Conservation (phyloP, 2,329 filamentous ascomycete genomes). For the Zasmidium angulare region DNA sequence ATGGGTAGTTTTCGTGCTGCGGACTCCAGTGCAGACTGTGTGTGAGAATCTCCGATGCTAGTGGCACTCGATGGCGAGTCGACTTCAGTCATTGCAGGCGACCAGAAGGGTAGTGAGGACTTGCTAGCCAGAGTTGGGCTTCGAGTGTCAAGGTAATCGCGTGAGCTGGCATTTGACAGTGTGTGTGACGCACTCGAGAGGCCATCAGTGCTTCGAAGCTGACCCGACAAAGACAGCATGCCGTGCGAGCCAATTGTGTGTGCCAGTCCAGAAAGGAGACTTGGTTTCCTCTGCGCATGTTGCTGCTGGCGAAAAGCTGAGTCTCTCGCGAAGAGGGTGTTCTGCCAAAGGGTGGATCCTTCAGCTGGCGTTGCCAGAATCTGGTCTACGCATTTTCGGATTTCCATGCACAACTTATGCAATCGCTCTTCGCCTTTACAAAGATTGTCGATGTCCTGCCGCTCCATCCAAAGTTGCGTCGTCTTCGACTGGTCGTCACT, state of each 20-base stretch:
- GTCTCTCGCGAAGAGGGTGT: constrained; percentile 77
- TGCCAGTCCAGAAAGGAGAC: constrained; percentile 14
- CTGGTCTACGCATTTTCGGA: constrained; percentile 81
- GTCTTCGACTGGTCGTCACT: constrained; percentile 93
- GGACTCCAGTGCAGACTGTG: constrained; percentile 14
- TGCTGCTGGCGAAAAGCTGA: constrained; percentile 9
- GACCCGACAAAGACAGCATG: constrained; percentile 22
- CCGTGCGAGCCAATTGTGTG: constrained; percentile 13
- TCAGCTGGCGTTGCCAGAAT: constrained; percentile 75
- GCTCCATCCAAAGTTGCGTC: constrained; percentile 77
- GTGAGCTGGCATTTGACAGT: constrained; percentile 38
- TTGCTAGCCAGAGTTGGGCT: constrained; percentile 72
- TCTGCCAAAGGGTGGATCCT: constrained; percentile 87
- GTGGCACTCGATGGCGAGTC: constrained; percentile 64
- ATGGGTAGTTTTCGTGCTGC: constrained; percentile 6
- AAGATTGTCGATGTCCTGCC: constrained; percentile 83
- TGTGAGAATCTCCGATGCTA: constrained; percentile 50
- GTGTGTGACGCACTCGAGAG: constrained; percentile 28
- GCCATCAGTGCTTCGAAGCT: constrained; percentile 26
- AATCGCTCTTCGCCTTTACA: constrained; percentile 94
- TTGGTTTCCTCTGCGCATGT: constrained; percentile 4
- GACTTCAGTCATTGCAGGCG: constrained; percentile 70
- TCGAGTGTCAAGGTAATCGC: constrained; percentile 67
- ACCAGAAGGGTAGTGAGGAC: constrained; percentile 82
- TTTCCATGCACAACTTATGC: constrained; percentile 87